These are phyloP conservation scores for Malus asiatica DNA, from an alignment of 306 rosid genomes.

Conservation along the genomic window DNA sequence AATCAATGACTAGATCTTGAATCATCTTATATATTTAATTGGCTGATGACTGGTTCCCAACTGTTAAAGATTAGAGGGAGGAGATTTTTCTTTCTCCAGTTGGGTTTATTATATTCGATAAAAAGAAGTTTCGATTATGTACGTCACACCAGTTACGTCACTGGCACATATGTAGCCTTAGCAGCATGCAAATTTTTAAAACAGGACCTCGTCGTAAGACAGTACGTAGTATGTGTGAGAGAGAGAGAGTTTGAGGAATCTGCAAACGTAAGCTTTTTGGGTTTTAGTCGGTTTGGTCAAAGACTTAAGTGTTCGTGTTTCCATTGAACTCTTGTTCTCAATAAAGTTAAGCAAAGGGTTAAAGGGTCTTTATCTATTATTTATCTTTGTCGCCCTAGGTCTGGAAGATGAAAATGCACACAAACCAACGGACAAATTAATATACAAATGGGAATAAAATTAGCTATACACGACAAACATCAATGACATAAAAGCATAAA, in stretches of 20 bases:
- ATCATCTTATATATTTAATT: neutral
- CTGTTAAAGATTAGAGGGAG: neutral
- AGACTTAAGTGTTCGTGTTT: neutral
- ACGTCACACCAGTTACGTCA: neutral
- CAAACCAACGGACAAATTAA: neutral
- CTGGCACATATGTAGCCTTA: neutral
- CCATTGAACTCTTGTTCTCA: neutral
- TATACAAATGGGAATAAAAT: neutral
- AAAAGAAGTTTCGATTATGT: neutral
- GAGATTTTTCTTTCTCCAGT: neutral
- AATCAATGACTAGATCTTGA: neutral
- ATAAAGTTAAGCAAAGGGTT: neutral
- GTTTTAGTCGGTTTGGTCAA: neutral
- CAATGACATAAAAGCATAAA: neutral
- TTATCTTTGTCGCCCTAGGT: neutral
- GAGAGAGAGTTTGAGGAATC: neutral
- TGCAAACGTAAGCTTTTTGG: neutral
- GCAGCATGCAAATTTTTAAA: neutral
- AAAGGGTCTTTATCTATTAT: neutral
- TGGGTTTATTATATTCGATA: neutral
- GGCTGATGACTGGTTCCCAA: neutral
- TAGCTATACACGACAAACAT: neutral
- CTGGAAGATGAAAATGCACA: neutral
- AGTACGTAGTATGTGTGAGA: no score
- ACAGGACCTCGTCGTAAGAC: neutral